Evolutionary conservation across 305 asterid genomes (phyloP).

Genomic region (Fraxinus velutina): DNA sequence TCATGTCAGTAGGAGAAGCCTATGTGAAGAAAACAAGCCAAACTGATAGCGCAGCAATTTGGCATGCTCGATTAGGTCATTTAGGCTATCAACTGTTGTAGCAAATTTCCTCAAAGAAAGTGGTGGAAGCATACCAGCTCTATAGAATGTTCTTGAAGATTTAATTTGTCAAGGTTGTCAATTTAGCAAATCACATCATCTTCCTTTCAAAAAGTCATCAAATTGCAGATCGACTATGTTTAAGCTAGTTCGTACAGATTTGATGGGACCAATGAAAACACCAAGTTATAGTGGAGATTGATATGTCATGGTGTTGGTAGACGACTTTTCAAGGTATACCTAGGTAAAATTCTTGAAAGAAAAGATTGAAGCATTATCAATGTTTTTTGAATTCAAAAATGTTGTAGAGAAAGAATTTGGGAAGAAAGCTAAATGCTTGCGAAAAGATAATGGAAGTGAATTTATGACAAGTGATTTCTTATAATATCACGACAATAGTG

Average conservation of each 20-base stretch:
- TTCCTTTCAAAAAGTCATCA: neutral
- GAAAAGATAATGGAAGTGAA: conserved; percentile 21
- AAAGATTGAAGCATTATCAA: neutral
- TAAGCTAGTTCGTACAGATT: conserved; percentile 13
- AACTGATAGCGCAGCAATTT: neutral
- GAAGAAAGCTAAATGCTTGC: neutral
- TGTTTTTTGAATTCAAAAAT: conserved; percentile 13
- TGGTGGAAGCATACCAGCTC: neutral
- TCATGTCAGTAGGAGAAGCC: conserved; percentile 1
- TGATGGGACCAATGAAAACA: conserved; percentile 20
- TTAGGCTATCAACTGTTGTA: neutral
- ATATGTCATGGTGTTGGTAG: conserved; percentile 17
- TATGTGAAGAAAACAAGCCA: conserved; percentile 21
- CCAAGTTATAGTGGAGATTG: neutral
- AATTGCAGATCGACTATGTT: neutral
- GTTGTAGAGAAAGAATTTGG: conserved; percentile 3
- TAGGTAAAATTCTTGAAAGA: conserved; percentile 17
- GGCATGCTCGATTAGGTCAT: conserved; percentile 13
- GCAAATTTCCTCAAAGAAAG: neutral
- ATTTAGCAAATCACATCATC: conserved; percentile 17
- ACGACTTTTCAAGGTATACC: conserved; percentile 10
- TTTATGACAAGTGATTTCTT: conserved; percentile 9
- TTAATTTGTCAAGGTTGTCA: conserved; percentile 11
- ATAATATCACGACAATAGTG: neutral
- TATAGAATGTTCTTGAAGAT: neutral